Conservation (phyloP, 495 filamentous ascomycete species). For the Thermothielavioides terrestris region DNA sequence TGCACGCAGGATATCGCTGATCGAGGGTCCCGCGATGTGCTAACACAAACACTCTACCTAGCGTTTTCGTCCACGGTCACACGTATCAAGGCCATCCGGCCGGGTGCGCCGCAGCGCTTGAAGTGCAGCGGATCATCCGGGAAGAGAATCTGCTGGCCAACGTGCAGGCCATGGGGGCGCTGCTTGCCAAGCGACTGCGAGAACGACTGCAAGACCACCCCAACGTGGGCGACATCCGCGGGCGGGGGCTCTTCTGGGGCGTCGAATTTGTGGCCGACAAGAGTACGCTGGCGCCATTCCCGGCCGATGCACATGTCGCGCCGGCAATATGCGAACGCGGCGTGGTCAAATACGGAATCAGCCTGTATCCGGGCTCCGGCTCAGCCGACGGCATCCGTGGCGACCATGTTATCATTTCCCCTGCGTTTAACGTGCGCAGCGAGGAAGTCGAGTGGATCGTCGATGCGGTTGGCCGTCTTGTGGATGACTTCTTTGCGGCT, state of each 20-base stretch:
- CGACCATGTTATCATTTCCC: slow-evolving; percentile 69
- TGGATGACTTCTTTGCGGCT: slow-evolving; percentile 24
- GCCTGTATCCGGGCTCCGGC: slow-evolving; percentile 61
- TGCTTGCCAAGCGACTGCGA: slow-evolving; percentile 40
- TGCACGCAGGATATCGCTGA: too few relatives aligned
- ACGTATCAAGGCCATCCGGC: slow-evolving; percentile 56
- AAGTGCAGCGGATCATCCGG: slow-evolving; percentile 50
- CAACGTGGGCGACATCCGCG: slow-evolving; percentile 57
- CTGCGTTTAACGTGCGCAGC: slow-evolving; percentile 59
- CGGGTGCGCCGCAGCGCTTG: slow-evolving; percentile 50
- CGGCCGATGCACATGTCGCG: slow-evolving; percentile 31
- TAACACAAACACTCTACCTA: slow-evolving; percentile 14
- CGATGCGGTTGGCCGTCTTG: slow-evolving; percentile 33
- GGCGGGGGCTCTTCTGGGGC: slow-evolving; percentile 55
- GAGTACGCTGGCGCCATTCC: slow-evolving; percentile 39
- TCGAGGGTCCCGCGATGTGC: slow-evolving; percentile 10
- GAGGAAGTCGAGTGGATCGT: slow-evolving; percentile 54
- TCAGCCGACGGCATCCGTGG: slow-evolving; percentile 58
- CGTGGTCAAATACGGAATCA: slow-evolving; percentile 48
- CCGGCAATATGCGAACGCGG: slow-evolving; percentile 47
- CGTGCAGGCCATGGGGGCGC: slow-evolving; percentile 40
- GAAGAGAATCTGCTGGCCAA: slow-evolving; percentile 48
- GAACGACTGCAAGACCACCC: slow-evolving; percentile 39
- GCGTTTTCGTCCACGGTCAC: slow-evolving; percentile 49
- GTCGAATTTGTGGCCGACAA: slow-evolving; percentile 51